Evolutionary conservation across 2,329 filamentous ascomycete genomes (phyloP).

Genomic region (Annulohypoxylon truncatum): DNA sequence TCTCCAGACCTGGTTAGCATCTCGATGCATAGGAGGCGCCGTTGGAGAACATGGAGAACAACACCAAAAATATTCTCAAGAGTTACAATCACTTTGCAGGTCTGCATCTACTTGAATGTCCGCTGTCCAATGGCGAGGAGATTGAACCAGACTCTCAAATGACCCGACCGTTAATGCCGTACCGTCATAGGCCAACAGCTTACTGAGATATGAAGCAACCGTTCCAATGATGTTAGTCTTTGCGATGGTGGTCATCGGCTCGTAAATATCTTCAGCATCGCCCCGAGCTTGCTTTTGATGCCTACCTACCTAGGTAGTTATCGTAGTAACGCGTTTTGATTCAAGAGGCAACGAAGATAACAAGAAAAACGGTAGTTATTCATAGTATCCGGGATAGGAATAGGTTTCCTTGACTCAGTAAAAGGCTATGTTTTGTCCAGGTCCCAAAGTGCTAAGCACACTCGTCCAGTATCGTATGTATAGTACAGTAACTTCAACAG

Average conservation of each 20-base stretch:
- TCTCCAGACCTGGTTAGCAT: constrained; percentile 10
- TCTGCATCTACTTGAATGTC: constrained; percentile 24
- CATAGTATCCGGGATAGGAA: neutral
- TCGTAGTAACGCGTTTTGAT: neutral
- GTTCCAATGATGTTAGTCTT: neutral
- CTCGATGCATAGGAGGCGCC: constrained; percentile 14
- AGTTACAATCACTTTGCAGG: constrained; percentile 24
- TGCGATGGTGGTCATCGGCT: constrained; percentile 1
- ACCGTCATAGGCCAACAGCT: constrained; percentile 7
- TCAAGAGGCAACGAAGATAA: neutral
- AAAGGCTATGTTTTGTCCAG: too few species aligned
- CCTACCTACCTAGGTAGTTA: neutral
- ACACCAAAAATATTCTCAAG: constrained; percentile 2
- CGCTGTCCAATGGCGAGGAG: neutral
- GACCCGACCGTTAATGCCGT: neutral
- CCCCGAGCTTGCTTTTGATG: neutral
- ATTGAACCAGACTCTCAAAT: neutral
- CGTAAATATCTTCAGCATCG: neutral
- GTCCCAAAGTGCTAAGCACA: too few species aligned
- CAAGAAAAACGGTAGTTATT: too few species aligned
- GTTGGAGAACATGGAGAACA: constrained; percentile 19
- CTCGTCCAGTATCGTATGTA: too few species aligned
- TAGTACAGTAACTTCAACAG: neutral
- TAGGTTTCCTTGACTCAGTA: neutral
- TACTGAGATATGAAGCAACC: constrained; percentile 10